Evolutionary conservation across 371 early-diverging fungal genomes (phyloP), one percentile per base, ranked within the genome.

Genomic region (Mortierella sp.): DNA sequence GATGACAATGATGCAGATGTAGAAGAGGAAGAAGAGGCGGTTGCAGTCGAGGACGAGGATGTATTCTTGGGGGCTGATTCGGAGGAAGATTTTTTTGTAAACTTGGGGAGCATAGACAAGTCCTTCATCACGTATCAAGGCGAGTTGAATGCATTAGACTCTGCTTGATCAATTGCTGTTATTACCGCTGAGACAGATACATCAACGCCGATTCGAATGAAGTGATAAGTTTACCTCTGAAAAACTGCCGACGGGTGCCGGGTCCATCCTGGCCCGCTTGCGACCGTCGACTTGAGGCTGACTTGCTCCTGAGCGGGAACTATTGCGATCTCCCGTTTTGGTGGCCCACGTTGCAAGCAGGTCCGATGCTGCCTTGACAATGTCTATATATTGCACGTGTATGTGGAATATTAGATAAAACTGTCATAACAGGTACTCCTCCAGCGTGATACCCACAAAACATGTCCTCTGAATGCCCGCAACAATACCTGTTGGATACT

Each of bases 51-150:
- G 19, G 63, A 63, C 3, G 34, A 34, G 1, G 68, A 38, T 38
- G 24, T 68, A 42, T 3, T 42, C 11, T 42, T 68, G 2, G 68
- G 3, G 44, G 44, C 8, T 8, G 42, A 34, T 42, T 34, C 42
- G 42, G 34, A 21, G 31, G 16, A 19, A 11, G 31, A 26, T 28
- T 65, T 75, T 60, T 76, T 76, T 34, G 70, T 52, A 31, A 76
- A 76, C 11, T 68, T 76, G 28, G 76, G 76, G 6, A 76, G 42
- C 2, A 21, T 63, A 6, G 28, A 0, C 31, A 58, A 34, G 48
- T 26, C 38, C 50, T 73, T 21, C 6, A n/a, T 38, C 42, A 38
- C 42, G 42, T 38, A 55, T 55, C 21, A 19, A n/a, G 10, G 55
- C 55, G 52, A n/a, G 19, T 55, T 24, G 21, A 55, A 38, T 38